Base-by-base conservation (phyloP, 768 basidiomycete species). In the Leucogyrophana mollusca region DNA sequence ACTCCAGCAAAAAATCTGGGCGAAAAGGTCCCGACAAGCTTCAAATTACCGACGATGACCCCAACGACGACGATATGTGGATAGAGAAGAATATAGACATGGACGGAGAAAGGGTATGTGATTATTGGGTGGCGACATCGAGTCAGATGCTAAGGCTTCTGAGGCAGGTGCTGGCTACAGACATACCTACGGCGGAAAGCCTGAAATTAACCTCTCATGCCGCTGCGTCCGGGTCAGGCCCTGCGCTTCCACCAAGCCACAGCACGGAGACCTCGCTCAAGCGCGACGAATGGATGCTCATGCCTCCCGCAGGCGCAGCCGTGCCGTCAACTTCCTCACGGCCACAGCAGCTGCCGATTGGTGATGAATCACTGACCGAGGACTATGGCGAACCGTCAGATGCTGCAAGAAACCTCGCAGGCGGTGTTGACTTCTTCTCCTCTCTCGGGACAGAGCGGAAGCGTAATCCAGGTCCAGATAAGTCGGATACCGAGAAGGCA, bases 231-330 rank as follows among this genome's bases (percentile, higher is more conserved):
- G 62, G 73, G 17, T 66, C 71, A 20, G 72, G 75, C 35, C 71
- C 78, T 0, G 52, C 68, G 2, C 69, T 79, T n/a, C 83, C 84
- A 1, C 68, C 68, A 8, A 58, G 62, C n/a, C 51, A 67, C 4
- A 52, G 56, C 4, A 71, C 82, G 4, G 80, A 80, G 51, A 69
- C 79, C 0, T 67, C 66, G 21, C 55, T 85, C 11, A 71, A 80
- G 56, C 78, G 92, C 16, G 92, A 94, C 51, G 85, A 90, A 30
- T 97, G 94, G 94, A 95, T 96, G 93, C 67, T 94, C 23, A 49
- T 64, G n/a, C 73, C 74, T 20, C 50, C 63, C n/a, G 40, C 48
- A 0, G 47, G 46, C 13, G 24, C 36, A 1, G 39, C 40, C 4
- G 67, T 66, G 34, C 70, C 75, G 32, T 47, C 55, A 16, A 59